A percentile compares a stretch with the other conserved stretches of the same genome.
Conservation (phyloP, 148 eudicot genomes). For the Heliamphora exappendiculata region DNA sequence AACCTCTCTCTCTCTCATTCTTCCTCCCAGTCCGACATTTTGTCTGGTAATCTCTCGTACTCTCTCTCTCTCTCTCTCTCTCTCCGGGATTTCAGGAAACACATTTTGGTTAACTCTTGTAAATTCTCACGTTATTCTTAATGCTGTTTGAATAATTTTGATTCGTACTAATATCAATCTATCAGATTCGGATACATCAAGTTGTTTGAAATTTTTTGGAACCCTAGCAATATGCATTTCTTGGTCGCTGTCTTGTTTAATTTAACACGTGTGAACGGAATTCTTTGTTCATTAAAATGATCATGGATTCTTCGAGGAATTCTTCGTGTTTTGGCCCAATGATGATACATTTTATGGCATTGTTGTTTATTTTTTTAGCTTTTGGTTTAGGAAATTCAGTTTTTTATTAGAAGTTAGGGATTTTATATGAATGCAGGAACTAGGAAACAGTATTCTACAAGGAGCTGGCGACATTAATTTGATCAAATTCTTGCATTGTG, state of each 20-base stretch:
- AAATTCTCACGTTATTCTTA: not conserved
- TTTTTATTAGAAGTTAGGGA: not conserved
- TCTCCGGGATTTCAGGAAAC: slow-evolving; percentile 9
- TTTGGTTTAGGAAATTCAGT: not conserved
- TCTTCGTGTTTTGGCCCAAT: not conserved
- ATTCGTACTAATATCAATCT: not conserved
- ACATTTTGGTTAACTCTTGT: not conserved
- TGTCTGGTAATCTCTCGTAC: slow-evolving; percentile 15
- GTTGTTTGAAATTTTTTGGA: not conserved
- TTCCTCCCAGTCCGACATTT: not conserved
- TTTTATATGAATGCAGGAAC: not conserved
- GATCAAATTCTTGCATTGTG: not conserved
- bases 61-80: not conserved
- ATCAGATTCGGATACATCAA: not conserved
- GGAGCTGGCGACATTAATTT: not conserved
- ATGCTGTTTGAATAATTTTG: not conserved
- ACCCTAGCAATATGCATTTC: not conserved
- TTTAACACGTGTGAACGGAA: not conserved
- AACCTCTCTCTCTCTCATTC: slow-evolving; percentile 4
- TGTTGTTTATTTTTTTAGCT: not conserved
- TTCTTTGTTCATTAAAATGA: not conserved
- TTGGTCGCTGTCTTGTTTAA: not conserved
- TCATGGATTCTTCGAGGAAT: too few relatives aligned
- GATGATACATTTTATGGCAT: not conserved
- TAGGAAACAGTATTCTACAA: not conserved